Evolutionary conservation across 2,329 filamentous ascomycete genomes (phyloP).

Genomic region (Chaetomiaceae sp.): DNA sequence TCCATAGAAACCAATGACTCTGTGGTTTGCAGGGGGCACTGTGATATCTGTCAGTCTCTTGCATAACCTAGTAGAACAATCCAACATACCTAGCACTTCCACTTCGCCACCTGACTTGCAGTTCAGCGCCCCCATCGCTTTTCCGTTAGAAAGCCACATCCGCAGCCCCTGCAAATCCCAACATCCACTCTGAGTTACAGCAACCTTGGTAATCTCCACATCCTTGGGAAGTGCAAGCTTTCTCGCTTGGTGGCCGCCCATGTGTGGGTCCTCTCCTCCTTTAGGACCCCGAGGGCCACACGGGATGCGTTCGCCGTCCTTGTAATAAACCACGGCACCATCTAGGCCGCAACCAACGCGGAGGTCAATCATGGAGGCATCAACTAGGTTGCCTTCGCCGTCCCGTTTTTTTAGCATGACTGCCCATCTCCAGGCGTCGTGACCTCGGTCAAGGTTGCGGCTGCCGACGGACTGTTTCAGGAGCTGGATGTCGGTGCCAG

Average conservation of each 20-base stretch:
- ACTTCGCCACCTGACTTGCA: not conserved
- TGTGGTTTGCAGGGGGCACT: conserved; percentile 28
- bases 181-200: conserved; percentile 22
- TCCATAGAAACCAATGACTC: conserved; percentile 45
- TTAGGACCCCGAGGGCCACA: conserved; percentile 37
- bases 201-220: conserved; percentile 31
- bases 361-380: conserved; percentile 41
- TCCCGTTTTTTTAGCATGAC: conserved; percentile 32
- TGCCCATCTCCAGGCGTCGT: conserved; percentile 30
- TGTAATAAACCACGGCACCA: conserved; percentile 43
- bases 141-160: conserved; percentile 21
- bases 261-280: conserved; percentile 20
- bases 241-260: conserved; percentile 32
- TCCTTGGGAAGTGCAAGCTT: conserved; percentile 27
- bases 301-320: conserved; percentile 39
- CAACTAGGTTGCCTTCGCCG: conserved; percentile 32
- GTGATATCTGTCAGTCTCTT: conserved; percentile 5
- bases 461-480: conserved; percentile 35
- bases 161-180: conserved; percentile 10
- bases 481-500: conserved; percentile 36
- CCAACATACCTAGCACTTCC: conserved; percentile 6
- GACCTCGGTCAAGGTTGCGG: not conserved
- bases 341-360: conserved; percentile 42
- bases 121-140: conserved; percentile 19
- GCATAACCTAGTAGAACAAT: not conserved